phyloP scores from a whole-genome alignment of 1,284 basidiomycete genomes.

The Sanguinoderma infundibulare region DNA sequence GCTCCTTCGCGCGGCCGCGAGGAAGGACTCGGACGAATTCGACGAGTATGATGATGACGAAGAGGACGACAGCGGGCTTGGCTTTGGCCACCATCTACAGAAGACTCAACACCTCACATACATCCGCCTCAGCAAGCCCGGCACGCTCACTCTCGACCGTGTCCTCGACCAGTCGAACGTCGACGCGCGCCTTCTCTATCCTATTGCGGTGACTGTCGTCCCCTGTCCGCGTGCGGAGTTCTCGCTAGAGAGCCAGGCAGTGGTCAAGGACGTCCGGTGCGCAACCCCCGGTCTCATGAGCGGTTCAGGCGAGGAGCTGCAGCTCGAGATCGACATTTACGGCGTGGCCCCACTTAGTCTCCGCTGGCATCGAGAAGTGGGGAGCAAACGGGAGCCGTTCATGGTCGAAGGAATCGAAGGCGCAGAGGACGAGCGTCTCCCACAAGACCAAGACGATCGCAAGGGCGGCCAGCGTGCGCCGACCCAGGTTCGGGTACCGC shows the following conservation, averaged over 20 bases:
- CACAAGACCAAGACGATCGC: slow-evolving; percentile 23
- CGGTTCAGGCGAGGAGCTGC: slow-evolving; percentile 66
- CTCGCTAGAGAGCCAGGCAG: slow-evolving; percentile 46
- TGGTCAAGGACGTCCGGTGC: slow-evolving; percentile 65
- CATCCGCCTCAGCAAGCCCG: slow-evolving; percentile 73
- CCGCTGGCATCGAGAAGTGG: slow-evolving; percentile 73
- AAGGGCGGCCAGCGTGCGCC: slow-evolving; percentile 38
- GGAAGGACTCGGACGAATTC: slow-evolving; percentile 42
- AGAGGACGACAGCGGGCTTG: slow-evolving; percentile 46
- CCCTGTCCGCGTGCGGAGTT: slow-evolving; percentile 84
- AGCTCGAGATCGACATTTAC: slow-evolving; percentile 69
- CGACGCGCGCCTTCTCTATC: slow-evolving; percentile 66
- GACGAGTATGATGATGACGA: slow-evolving; percentile 66
- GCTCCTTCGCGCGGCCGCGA: slow-evolving; percentile 44
- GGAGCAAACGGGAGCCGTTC: slow-evolving; percentile 67
- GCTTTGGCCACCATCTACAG: slow-evolving; percentile 51
- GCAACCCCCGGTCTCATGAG: slow-evolving; percentile 37
- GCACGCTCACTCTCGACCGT: slow-evolving; percentile 72
- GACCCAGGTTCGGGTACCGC: slow-evolving; percentile 68
- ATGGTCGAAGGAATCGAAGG: slow-evolving; percentile 86
- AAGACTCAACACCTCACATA: slow-evolving; percentile 76
- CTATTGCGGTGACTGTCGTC: slow-evolving; percentile 74
- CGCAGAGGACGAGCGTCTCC: slow-evolving; percentile 35
- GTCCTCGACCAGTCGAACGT: slow-evolving; percentile 74
- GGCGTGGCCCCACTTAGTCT: slow-evolving; percentile 84